phyloP scores from a whole-genome alignment of 192 early-diverging fungal species.

The Umbelopsis isabellina region DNA sequence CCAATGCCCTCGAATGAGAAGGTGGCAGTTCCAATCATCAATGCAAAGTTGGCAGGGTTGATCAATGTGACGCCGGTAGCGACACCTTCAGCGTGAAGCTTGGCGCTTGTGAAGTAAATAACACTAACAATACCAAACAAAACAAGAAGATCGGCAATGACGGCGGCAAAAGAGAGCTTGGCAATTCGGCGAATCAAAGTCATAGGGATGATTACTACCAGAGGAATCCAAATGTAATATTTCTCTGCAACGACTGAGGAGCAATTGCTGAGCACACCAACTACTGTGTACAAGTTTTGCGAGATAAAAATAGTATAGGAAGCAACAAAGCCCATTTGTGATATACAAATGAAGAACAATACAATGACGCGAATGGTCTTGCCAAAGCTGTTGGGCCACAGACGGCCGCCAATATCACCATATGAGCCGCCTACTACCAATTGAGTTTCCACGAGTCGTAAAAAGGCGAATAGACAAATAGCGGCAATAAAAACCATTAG shows the following conservation, averaged over 20 bases:
- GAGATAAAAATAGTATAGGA: conserved; percentile 90
- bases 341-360: conserved; percentile 62
- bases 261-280: conserved; percentile 70
- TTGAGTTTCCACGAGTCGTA: conserved; percentile 44
- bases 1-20: conserved; percentile 55
- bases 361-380: conserved; percentile 23
- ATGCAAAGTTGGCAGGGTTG: conserved; percentile 63
- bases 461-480: conserved; percentile 64
- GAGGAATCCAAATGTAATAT: conserved; percentile 77
- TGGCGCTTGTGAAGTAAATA: conserved; percentile 59
- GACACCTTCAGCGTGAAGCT: conserved; percentile 48
- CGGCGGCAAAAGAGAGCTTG: conserved; percentile 53
- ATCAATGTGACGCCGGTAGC: conserved; percentile 56
- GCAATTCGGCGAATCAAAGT: conserved; percentile 70
- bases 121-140: conserved; percentile 72
- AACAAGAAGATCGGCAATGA: conserved; percentile 78
- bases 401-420: conserved; percentile 61
- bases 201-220: conserved; percentile 71
- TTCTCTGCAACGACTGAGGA: conserved; percentile 57
- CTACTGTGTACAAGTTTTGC: conserved; percentile 75
- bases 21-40: conserved; percentile 72
- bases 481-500: conserved; percentile 62
- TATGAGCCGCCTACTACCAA: conserved; percentile 56
- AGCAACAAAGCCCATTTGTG: conserved; percentile 86
- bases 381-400: conserved; percentile 47